Base-by-base conservation (phyloP, 176 grass and related monocot genomes). In the Aechmea fasciata region DNA sequence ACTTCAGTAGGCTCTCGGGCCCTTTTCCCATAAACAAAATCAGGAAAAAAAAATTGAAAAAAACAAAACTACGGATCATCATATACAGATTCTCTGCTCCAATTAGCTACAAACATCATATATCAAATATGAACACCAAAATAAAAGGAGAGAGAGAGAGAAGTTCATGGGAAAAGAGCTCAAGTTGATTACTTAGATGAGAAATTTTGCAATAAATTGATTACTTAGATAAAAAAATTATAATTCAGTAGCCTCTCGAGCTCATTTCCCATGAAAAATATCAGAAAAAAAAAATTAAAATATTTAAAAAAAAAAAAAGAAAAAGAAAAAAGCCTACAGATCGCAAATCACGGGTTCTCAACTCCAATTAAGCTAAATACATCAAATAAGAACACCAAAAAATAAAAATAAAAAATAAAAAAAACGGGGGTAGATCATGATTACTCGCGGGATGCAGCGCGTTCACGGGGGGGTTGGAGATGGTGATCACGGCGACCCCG, bases 381-480 rank as follows among this genome's bases (percentile, higher is more conserved):
- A 83, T 25, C 19, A 66, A 57, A 76, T 41, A 19, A 50, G 13
- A 33, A 63, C 11, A 29, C 48, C 12, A 26, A 77, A 61, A 14
- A n/a, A 41, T 64, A 63, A n/a, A 12, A 7, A 69, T 23, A 51
- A 63, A 33, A 20, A 12, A 57, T 2, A 69, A 11, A 48, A 20
- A 1, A 52, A 1, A 68, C 41, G 3, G 12, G 14, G 54, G 14
- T 9, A 59, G 13, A 59, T 59, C 54, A 3, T 59, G 54, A 59
- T 59, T 78, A 96, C 92, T 84, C 69, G 75, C 77, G 47, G 92
- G 93, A 63, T 87, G 86, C 25, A 97, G 78, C 28, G 89, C 94
- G 66, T 99, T 93, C 53, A 99, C 94, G 17, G 89, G 94, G 67
- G 94, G 89, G 73, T 99, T 90, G 80, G 50, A 73, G 79, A 99